Conservation (phyloP, 2,329 filamentous ascomycete genomes). For the Talaromyces piceae region DNA sequence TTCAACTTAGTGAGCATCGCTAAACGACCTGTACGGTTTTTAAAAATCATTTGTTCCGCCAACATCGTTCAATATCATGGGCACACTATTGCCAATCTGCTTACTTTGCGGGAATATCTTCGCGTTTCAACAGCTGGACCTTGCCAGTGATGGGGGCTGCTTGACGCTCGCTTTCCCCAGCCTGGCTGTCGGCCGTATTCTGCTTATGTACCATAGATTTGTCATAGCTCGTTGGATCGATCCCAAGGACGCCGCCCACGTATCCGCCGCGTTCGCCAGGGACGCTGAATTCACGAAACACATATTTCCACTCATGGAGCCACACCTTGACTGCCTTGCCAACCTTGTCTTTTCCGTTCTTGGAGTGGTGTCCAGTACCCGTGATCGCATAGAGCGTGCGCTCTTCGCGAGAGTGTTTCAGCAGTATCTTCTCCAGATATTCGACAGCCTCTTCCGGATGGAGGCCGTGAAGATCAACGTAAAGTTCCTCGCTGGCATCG, state of each 20-base stretch:
- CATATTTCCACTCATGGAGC: constrained; percentile 91
- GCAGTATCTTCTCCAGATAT: constrained; percentile 79
- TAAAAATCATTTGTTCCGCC: not conserved
- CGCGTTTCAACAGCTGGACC: constrained; percentile 39
- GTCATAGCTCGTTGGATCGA: constrained; percentile 56
- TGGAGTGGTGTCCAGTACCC: constrained; percentile 93
- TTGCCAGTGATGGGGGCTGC: constrained; percentile 33
- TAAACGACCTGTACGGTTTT: not conserved
- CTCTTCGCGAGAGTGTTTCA: constrained; percentile 66
- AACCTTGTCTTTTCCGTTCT: constrained; percentile 98
- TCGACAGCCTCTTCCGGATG: constrained; percentile 95
- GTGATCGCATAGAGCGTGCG: constrained; percentile 90
- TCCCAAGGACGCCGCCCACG: constrained; percentile 57
- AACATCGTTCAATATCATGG: not conserved
- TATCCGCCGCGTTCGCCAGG: constrained; percentile 84
- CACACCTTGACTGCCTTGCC: constrained; percentile 87
- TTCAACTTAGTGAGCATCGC: not conserved
- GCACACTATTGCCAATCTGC: too few species aligned
- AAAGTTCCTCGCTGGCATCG: constrained; percentile 62
- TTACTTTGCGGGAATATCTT: constrained; percentile 28
- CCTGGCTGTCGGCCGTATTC: constrained; percentile 17
- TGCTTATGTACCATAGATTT: constrained; percentile 23
- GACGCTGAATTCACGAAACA: constrained; percentile 92
- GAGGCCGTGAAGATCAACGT: constrained; percentile 95
- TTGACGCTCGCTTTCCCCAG: constrained; percentile 17